Conservation (phyloP, 768 basidiomycete species). For the Pleurotus sapidus region DNA sequence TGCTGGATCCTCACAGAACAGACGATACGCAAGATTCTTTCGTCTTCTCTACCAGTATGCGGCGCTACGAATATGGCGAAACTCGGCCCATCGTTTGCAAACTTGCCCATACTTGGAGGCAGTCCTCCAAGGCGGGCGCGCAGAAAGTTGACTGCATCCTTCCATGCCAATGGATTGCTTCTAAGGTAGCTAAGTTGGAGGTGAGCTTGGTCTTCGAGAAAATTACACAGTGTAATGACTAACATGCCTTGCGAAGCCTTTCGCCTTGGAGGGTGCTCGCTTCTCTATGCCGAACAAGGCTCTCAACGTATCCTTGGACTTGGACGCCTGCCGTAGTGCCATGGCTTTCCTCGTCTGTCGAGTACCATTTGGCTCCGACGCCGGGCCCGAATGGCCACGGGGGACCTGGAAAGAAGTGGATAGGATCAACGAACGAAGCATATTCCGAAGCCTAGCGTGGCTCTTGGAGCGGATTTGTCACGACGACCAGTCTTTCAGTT, state of each 20-base stretch:
- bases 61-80: slow-evolving; percentile 80
- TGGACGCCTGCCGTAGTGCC: slow-evolving; percentile 70
- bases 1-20: slow-evolving; percentile 87
- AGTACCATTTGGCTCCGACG: slow-evolving; percentile 68
- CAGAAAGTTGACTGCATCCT: slow-evolving; percentile 56
- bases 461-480: slow-evolving; percentile 79
- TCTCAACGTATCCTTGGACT: slow-evolving; percentile 48
- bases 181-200: slow-evolving; percentile 45
- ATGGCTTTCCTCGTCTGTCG: slow-evolving; percentile 76
- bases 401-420: slow-evolving; percentile 79
- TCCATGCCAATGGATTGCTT: slow-evolving; percentile 62
- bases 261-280: slow-evolving; percentile 44
- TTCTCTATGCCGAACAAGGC: slow-evolving; percentile 62
- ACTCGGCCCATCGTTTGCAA: slow-evolving; percentile 74
- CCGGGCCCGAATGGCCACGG: slow-evolving; percentile 76
- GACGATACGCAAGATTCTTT: slow-evolving; percentile 75
- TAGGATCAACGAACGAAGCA: slow-evolving; percentile 78
- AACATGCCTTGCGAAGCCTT: slow-evolving; percentile 38
- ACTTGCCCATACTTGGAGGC: slow-evolving; percentile 78
- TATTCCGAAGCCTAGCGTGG: slow-evolving; percentile 85
- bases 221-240: background rate
- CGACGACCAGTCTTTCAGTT: slow-evolving; percentile 58
- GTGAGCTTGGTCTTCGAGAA: slow-evolving; percentile 33
- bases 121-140: slow-evolving; percentile 46
- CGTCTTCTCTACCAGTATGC: slow-evolving; percentile 77